Evolutionary conservation across 768 basidiomycete species (phyloP), one percentile per base, ranked within the genome.

Genomic region (Tylopilus balloui): DNA sequence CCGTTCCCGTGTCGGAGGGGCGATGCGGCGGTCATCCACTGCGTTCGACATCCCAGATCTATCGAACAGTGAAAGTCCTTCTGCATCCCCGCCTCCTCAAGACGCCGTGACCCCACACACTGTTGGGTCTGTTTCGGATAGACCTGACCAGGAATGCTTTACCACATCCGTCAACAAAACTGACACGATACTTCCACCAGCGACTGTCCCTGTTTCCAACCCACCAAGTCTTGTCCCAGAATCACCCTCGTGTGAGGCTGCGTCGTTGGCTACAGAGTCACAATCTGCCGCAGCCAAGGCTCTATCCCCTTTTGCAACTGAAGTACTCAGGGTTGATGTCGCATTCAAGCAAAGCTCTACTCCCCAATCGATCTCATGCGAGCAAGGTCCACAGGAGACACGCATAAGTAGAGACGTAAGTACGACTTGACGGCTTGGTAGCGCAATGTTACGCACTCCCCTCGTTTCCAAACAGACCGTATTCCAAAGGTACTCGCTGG

Each of bases 191-290:
- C 47, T 70, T 34, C 62, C 64, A 29, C 64, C 62, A 37, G 49
- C 55, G 12, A 48, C 56, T 4, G 51, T 7, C 14, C 48, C 59
- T 12, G 39, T 59, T 23, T 59, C 55, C 25, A 61, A 52, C 14
- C 60, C 70, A 12, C 82, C 83, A 11, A 83, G 81, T 52, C 84
- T 86, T 3, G 85, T 88, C 50, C 73, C 79, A 1, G 86, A 88
- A 60, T 86, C 83, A 3, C 84, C 85, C 23, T 74, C 74, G 8
- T 74, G 82, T 21, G 81, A 83, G 57, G 76, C 72, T 9, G 78
- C 73, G 14, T 74, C 70, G 3, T 52, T 69, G 27, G 64, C 66
- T 13, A 60, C 68, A 8, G 70, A 69, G 25, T 55, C 61, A 8
- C 50, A 49, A 15, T 54, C 60, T 19, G 49, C 58, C 9, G 47